Evolutionary conservation across 1,284 basidiomycete genomes (phyloP).

Genomic region (Sphagnurus paluster): DNA sequence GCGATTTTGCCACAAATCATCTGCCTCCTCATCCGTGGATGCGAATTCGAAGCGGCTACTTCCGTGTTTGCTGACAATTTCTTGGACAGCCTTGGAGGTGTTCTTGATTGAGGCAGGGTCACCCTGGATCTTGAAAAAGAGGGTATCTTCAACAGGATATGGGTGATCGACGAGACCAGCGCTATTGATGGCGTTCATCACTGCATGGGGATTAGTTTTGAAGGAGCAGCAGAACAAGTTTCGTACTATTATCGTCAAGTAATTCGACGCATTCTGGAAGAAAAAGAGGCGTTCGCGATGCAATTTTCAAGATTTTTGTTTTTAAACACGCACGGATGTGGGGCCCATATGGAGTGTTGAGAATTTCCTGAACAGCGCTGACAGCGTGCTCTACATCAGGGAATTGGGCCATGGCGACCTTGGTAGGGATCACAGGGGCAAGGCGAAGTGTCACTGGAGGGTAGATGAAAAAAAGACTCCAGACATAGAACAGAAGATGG

Average conservation of each 20-base stretch:
- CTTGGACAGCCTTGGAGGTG: conserved; percentile 59
- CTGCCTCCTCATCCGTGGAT: conserved; percentile 73
- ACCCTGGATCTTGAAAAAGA: conserved; percentile 91
- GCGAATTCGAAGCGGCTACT: conserved; percentile 77
- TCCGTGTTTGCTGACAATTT: conserved; percentile 67
- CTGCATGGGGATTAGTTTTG: conserved; percentile 28
- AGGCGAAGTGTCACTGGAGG: conserved; percentile 72
- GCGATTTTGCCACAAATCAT: conserved; percentile 83
- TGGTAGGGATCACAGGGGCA: conserved; percentile 74
- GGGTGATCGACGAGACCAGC: conserved; percentile 56
- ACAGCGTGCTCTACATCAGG: conserved; percentile 64
- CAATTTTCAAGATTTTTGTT: no score
- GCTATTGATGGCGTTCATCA: conserved; percentile 79
- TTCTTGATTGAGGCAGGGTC: conserved; percentile 62
- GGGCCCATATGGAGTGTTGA: conserved; percentile 63
- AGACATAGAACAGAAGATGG: not conserved
- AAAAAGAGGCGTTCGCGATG: no score
- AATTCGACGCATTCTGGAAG: conserved; percentile 78
- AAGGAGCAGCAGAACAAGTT: not conserved
- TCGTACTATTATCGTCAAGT: conserved; percentile 69
- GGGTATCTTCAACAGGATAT: conserved; percentile 74
- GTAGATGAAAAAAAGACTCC: not conserved
- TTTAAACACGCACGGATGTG: conserved; percentile 51
- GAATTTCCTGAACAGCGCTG: conserved; percentile 74
- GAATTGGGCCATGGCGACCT: conserved; percentile 74